phyloP scores from a whole-genome alignment of 2,329 filamentous ascomycete species.

The Ophiocordyceps unilateralis region DNA sequence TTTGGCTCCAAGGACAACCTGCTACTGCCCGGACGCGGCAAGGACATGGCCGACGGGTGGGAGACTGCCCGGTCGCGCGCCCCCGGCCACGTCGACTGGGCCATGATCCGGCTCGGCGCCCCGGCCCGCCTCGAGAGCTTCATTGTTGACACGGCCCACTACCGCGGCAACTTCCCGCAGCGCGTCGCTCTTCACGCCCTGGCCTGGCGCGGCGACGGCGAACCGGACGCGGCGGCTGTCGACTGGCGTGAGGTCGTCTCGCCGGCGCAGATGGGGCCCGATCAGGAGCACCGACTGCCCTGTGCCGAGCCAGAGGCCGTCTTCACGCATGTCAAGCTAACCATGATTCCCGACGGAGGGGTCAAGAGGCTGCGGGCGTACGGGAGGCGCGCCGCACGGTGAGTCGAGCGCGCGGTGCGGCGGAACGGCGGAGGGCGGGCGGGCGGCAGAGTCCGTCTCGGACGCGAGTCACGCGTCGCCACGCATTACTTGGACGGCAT shows the following conservation, averaged over 20 bases:
- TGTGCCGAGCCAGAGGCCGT: constrained; percentile 35
- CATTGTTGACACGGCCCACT: constrained; percentile 67
- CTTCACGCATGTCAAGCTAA: constrained; percentile 75
- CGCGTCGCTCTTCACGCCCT: constrained; percentile 51
- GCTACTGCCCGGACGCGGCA: constrained; percentile 59
- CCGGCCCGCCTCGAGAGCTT: constrained; percentile 47
- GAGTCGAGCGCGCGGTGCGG: too few species aligned
- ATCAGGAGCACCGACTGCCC: constrained; percentile 52
- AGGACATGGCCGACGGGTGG: constrained; percentile 82
- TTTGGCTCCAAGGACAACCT: constrained; percentile 71
- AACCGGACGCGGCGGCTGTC: constrained; percentile 36
- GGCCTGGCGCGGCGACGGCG: constrained; percentile 30
- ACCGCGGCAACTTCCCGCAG: constrained; percentile 70
- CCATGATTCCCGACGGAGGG: constrained; percentile 84
- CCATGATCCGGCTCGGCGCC: constrained; percentile 56
- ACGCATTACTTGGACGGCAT: too few species aligned
- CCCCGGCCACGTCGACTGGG: constrained; percentile 62
- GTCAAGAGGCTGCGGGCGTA: constrained; percentile 61
- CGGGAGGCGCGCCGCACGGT: constrained; percentile 12
- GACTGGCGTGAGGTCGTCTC: constrained; percentile 50
- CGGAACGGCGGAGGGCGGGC: too few species aligned
- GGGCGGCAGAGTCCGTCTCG: background rate
- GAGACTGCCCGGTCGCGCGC: constrained; percentile 62
- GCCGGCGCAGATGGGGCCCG: constrained; percentile 52
- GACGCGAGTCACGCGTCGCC: too few species aligned